Conservation (phyloP, 257 asterid genomes). For the Hygrophila difformis region DNA sequence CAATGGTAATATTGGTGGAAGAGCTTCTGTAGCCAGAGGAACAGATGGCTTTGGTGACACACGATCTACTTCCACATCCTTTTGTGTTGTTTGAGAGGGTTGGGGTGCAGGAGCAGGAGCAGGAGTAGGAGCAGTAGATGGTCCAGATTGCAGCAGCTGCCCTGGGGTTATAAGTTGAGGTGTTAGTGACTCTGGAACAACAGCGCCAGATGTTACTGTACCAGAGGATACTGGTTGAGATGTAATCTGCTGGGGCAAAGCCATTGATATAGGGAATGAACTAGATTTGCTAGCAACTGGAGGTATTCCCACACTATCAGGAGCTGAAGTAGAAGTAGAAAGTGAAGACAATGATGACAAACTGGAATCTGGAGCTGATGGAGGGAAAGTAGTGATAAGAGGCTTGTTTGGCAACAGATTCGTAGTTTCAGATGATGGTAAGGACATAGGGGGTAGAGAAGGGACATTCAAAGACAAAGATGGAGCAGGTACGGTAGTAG, state of each 20-base stretch:
- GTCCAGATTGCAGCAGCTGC: conserved; percentile 65
- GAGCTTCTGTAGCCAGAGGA: conserved; percentile 53
- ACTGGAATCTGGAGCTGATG: conserved; percentile 25
- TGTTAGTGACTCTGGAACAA: conserved; percentile 33
- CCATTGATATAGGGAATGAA: conserved; percentile 28
- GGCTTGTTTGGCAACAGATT: conserved; percentile 32
- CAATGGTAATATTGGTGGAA: conserved; percentile 79
- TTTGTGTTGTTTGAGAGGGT: conserved; percentile 48
- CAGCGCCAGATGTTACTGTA: conserved; percentile 31
- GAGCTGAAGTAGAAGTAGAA: conserved; percentile 22
- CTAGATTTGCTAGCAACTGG: conserved; percentile 31
- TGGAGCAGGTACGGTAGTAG: conserved; percentile 35
- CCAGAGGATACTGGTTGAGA: conserved; percentile 17
- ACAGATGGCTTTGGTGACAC: conserved; percentile 43
- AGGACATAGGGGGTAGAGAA: conserved; percentile 34
- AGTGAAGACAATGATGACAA: conserved; percentile 30
- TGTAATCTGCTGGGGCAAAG: conserved; percentile 30
- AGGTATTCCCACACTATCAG: conserved; percentile 35
- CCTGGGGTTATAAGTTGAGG: conserved; percentile 85
- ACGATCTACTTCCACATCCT: conserved; percentile 86
- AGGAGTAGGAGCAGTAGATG: conserved; percentile 36
- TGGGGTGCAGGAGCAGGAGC: conserved; percentile 42
- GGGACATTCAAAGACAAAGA: conserved; percentile 41
- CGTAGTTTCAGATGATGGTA: conserved; percentile 34
- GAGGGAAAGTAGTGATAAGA: conserved; percentile 30